Evolutionary conservation across 2,329 filamentous ascomycete species (phyloP).

Genomic region (Mycogone perniciosa): DNA sequence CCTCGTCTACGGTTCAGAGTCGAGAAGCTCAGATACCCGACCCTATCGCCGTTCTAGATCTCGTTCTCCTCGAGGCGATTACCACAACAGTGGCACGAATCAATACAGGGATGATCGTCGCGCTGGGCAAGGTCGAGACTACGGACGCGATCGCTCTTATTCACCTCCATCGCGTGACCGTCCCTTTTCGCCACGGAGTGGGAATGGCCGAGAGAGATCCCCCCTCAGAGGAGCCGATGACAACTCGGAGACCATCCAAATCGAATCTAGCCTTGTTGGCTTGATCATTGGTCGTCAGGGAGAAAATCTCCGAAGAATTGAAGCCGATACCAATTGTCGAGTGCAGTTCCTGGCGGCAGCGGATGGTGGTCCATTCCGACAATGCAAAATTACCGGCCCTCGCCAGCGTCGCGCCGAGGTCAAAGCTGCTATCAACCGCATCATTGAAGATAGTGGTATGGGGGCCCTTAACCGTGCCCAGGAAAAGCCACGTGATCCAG

Average conservation of each 20-base stretch:
- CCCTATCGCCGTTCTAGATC: constrained; percentile 63
- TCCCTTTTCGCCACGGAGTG: constrained; percentile 53
- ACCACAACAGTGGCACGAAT: constrained; percentile 64
- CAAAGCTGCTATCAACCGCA: constrained; percentile 75
- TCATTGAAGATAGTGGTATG: constrained; percentile 70
- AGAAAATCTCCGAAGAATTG: constrained; percentile 81
- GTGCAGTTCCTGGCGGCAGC: constrained; percentile 82
- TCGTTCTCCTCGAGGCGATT: constrained; percentile 67
- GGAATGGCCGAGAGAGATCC: constrained; percentile 52
- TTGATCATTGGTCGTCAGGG: constrained; percentile 87
- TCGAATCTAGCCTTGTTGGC: constrained; percentile 81
- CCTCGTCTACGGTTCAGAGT: constrained; percentile 36
- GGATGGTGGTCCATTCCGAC: constrained; percentile 66
- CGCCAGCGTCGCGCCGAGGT: constrained; percentile 67
- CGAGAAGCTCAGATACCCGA: constrained; percentile 31
- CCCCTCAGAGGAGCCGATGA: constrained; percentile 54
- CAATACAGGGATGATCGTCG: constrained; percentile 83
- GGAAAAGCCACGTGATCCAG: constrained; percentile 35
- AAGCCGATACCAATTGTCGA: constrained; percentile 72
- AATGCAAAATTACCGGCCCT: constrained; percentile 79
- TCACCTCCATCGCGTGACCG: constrained; percentile 55
- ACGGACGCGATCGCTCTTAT: constrained; percentile 64
- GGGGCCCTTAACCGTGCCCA: constrained; percentile 40
- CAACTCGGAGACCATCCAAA: constrained; percentile 73
- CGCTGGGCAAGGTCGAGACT: constrained; percentile 41